A percentile compares a stretch with the other conserved stretches of the same genome.
Conservation (phyloP, 305 asterid species). For the Fraxinus greggii region DNA sequence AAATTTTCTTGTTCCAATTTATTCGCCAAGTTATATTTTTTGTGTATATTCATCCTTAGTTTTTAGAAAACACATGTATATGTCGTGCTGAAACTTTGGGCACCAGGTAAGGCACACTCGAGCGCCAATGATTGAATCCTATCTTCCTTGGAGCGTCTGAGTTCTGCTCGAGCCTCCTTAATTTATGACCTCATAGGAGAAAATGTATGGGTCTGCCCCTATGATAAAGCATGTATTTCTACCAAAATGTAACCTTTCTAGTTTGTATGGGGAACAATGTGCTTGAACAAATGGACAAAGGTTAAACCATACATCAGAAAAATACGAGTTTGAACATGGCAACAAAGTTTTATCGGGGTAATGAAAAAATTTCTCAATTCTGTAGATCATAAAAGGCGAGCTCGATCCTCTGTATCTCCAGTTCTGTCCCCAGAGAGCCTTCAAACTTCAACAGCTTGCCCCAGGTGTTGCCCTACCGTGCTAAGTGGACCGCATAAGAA, state of each 20-base stretch:
- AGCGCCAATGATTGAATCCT: too few relatives aligned
- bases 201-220: background rate
- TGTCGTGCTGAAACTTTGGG: too few relatives aligned
- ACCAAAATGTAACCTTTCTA: background rate
- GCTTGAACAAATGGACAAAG: background rate
- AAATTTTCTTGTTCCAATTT: too few relatives aligned
- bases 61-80: too few relatives aligned
- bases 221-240: background rate
- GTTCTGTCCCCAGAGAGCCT: background rate
- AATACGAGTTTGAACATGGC: background rate
- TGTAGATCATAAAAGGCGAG: background rate
- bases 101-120: too few relatives aligned
- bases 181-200: background rate
- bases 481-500: background rate
- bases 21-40: too few relatives aligned
- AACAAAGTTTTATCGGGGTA: background rate
- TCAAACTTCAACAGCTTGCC: slow-evolving; percentile 10
- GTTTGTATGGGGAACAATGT: background rate
- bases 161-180: background rate
- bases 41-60: too few relatives aligned
- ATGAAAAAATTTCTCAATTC: background rate
- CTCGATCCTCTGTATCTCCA: background rate
- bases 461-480: background rate
- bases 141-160: background rate
- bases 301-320: background rate